Evolutionary conservation across 2,329 filamentous ascomycete genomes (phyloP).

Genomic region (Emmonsia crescens): DNA sequence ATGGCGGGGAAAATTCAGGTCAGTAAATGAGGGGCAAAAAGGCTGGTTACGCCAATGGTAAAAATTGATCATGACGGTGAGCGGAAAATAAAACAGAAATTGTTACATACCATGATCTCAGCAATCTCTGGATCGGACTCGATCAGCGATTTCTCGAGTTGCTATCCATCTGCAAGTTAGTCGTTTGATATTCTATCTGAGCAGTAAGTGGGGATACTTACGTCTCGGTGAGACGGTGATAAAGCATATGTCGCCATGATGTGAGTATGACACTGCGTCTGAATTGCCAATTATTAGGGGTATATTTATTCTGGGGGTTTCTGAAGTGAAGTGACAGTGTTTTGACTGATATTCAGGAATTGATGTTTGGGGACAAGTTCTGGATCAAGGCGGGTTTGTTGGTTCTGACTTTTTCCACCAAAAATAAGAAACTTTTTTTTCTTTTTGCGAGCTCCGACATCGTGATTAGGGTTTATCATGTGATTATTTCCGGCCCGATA

Average conservation of each 20-base stretch:
- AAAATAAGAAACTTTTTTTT: background rate
- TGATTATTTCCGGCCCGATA: background rate
- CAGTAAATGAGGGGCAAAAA: slow-evolving; percentile 1
- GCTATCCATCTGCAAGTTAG: slow-evolving; percentile 44
- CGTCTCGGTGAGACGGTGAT: slow-evolving; percentile 54
- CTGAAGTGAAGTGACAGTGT: background rate
- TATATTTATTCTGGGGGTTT: background rate
- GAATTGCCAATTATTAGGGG: background rate
- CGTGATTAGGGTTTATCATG: background rate
- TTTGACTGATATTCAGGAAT: background rate
- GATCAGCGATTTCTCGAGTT: slow-evolving; percentile 90
- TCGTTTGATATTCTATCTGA: slow-evolving; percentile 9
- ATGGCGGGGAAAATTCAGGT: slow-evolving; percentile 4
- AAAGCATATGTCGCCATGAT: slow-evolving; percentile 50
- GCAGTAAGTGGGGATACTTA: slow-evolving; percentile 29
- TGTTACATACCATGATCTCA: slow-evolving; percentile 72
- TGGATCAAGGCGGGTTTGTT: no score
- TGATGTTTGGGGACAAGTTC: background rate
- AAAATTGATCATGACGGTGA: background rate
- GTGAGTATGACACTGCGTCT: slow-evolving; percentile 4
- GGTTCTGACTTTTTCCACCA: background rate
- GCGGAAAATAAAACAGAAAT: slow-evolving; percentile 3
- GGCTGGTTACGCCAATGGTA: background rate
- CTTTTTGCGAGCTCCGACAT: background rate
- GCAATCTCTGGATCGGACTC: slow-evolving; percentile 91